These are phyloP conservation scores for Amanita brunnescens DNA, from an alignment of 768 basidiomycete genomes.

Conservation along the genomic window DNA sequence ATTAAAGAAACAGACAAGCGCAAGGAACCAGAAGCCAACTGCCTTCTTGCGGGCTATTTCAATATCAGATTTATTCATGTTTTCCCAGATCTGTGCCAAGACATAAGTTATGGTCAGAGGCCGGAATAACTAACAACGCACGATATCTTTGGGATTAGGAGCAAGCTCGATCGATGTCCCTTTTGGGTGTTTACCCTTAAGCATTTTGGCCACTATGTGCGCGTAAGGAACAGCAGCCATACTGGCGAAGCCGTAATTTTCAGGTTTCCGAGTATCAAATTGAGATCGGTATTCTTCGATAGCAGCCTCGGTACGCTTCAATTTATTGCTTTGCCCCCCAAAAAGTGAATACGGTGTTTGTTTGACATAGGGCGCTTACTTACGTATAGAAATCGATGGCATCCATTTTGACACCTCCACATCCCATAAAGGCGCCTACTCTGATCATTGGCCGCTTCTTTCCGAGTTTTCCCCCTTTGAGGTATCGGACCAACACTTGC, in stretches of 20 bases:
- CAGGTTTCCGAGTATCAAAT: slow-evolving; percentile 68
- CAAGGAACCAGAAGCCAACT: slow-evolving; percentile 73
- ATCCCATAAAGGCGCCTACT: slow-evolving; percentile 71
- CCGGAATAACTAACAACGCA: slow-evolving; percentile 24
- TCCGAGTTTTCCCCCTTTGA: slow-evolving; percentile 74
- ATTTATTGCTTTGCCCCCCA: slow-evolving; percentile 30
- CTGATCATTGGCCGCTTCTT: slow-evolving; percentile 76
- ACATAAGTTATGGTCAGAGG: neutral
- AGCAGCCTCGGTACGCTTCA: slow-evolving; percentile 61
- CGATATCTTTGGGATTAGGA: slow-evolving; percentile 86
- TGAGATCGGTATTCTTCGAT: slow-evolving; percentile 67
- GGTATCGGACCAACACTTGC: slow-evolving; percentile 78
- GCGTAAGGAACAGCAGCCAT: slow-evolving; percentile 86
- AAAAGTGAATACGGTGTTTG: neutral
- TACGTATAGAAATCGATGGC: slow-evolving; percentile 93
- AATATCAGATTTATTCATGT: slow-evolving; percentile 66
- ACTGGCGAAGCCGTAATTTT: slow-evolving; percentile 88
- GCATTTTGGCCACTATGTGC: slow-evolving; percentile 70
- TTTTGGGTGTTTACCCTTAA: slow-evolving; percentile 61
- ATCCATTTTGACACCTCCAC: slow-evolving; percentile 80
- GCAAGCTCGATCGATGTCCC: slow-evolving; percentile 67
- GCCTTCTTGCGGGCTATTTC: slow-evolving; percentile 59
- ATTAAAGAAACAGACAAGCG: slow-evolving; percentile 85
- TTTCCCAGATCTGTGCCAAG: slow-evolving; percentile 72
- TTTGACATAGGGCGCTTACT: slow-evolving; percentile 20